phyloP scores from a whole-genome alignment of 345 rosid species.

The Gossypium australe region DNA sequence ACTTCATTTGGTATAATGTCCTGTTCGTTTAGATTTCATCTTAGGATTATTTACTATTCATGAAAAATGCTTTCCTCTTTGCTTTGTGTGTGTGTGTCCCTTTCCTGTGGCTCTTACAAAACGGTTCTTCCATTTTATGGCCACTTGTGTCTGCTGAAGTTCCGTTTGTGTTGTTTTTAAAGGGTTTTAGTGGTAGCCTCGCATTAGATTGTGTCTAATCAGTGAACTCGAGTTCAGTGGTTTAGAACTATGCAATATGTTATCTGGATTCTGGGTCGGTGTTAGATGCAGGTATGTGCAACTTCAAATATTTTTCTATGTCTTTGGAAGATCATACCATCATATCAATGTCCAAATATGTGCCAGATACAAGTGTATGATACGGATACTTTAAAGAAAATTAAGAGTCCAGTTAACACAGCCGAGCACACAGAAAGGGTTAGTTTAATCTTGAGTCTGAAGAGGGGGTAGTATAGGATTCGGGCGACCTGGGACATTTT shows the following conservation, averaged over 20 bases:
- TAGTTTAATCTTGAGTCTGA: not conserved
- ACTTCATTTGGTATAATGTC: not conserved
- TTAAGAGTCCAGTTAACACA: not conserved
- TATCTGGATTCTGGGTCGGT: not conserved
- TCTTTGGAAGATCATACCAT: not conserved
- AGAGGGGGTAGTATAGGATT: not conserved
- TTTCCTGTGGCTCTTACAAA: not conserved
- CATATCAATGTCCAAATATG: not conserved
- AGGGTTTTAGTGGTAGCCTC: not conserved
- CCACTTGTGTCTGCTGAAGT: not conserved
- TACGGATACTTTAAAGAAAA: not conserved
- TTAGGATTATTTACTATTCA: not conserved
- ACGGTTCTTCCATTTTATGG: not conserved
- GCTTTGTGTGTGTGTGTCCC: not conserved
- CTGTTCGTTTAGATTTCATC: not conserved
- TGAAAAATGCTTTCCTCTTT: not conserved
- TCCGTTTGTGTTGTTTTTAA: not conserved
- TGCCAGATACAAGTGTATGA: not conserved
- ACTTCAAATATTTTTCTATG: not conserved
- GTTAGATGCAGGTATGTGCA: not conserved
- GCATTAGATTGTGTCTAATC: not conserved
- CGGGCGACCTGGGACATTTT: not conserved
- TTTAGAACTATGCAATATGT: not conserved
- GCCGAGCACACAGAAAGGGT: not conserved
- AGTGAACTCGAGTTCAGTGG: not conserved